Percentiles rank a stretch among this genome's conserved stretches.
These are phyloP conservation scores for Penicillium sp. DNA, from an alignment of 2,329 filamentous ascomycete species.

Conservation along the genomic window DNA sequence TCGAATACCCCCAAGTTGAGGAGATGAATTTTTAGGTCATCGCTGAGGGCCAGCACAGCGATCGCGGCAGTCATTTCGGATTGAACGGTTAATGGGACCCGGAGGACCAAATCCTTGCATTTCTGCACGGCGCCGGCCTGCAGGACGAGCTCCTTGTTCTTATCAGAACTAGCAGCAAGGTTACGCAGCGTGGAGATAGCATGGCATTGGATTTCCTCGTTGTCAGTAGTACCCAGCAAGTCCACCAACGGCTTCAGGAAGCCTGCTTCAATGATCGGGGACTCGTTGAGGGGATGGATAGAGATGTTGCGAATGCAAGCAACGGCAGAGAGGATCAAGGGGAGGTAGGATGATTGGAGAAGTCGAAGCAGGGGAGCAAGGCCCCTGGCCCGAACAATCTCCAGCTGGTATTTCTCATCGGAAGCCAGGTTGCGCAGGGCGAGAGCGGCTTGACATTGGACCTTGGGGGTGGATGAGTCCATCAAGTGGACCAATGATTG, in stretches of 20 bases:
- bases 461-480: constrained; percentile 96
- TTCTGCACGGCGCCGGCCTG: constrained; percentile 97
- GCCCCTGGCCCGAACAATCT: constrained; percentile 89
- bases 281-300: constrained; percentile 96
- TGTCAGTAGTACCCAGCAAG: constrained; percentile 89
- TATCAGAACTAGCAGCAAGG: constrained; percentile 91
- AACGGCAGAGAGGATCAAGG: constrained; percentile 92
- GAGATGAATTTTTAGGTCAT: constrained; percentile 90
- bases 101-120: constrained; percentile 93
- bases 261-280: constrained; percentile 95
- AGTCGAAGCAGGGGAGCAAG: constrained; percentile 83
- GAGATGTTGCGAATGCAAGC: constrained; percentile 99
- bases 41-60: constrained; percentile 89
- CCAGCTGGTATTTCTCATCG: constrained; percentile 97
- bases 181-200: constrained; percentile 96
- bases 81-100: constrained; percentile 91
- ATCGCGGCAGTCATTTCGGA: constrained; percentile 99
- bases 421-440: constrained; percentile 93
- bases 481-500: constrained; percentile 93
- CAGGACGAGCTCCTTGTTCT: constrained; percentile 96
- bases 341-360: constrained; percentile 91
- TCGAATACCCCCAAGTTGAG: constrained; percentile 93
- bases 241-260: constrained; percentile 94
- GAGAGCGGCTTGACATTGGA: constrained; percentile 94
- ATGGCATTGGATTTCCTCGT: constrained; percentile 98